Conservation (phyloP, 805 yeast genomes). For the Torulaspora gathmanii region DNA sequence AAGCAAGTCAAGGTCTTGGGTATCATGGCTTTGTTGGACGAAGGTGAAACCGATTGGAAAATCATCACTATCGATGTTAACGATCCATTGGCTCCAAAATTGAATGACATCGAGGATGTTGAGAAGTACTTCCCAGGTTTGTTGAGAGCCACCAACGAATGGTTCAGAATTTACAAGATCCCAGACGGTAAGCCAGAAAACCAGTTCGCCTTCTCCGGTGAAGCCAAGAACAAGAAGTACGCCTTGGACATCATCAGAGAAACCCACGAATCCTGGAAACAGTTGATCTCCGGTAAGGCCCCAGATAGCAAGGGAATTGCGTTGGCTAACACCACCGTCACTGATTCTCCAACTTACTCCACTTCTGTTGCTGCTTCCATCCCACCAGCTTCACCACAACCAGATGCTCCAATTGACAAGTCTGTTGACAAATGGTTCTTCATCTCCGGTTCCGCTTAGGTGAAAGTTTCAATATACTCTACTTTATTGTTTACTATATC, state of each 20-base stretch:
- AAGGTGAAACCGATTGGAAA: conserved; percentile 89
- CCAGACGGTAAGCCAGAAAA: conserved; percentile 98
- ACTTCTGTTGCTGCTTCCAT: conserved; percentile 46
- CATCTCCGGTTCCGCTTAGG: conserved; percentile 71
- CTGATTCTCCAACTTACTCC: conserved; percentile 50
- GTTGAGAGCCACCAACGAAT: conserved; percentile 88
- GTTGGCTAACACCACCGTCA: conserved; percentile 71
- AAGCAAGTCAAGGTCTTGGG: conserved; percentile 90
- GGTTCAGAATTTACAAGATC: conserved; percentile 97
- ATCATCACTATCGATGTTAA: conserved; percentile 80
- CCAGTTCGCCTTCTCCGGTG: conserved; percentile 94
- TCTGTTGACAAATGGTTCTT: conserved; percentile 98
- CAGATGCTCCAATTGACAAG: conserved; percentile 94
- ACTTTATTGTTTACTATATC: neutral
- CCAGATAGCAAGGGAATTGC: conserved; percentile 60
- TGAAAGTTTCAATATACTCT: neutral
- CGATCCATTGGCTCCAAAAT: conserved; percentile 84
- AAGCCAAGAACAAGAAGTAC: conserved; percentile 79
- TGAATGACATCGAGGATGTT: conserved; percentile 88
- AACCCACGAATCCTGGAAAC: conserved; percentile 80
- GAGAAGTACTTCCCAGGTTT: conserved; percentile 87
- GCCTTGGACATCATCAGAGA: conserved; percentile 81
- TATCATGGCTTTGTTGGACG: conserved; percentile 89
- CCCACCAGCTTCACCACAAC: conserved; percentile 65
- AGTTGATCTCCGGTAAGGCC: conserved; percentile 59